Evolutionary conservation across 208 protist species (phyloP).

Genomic region (Crithidia expoeki): DNA sequence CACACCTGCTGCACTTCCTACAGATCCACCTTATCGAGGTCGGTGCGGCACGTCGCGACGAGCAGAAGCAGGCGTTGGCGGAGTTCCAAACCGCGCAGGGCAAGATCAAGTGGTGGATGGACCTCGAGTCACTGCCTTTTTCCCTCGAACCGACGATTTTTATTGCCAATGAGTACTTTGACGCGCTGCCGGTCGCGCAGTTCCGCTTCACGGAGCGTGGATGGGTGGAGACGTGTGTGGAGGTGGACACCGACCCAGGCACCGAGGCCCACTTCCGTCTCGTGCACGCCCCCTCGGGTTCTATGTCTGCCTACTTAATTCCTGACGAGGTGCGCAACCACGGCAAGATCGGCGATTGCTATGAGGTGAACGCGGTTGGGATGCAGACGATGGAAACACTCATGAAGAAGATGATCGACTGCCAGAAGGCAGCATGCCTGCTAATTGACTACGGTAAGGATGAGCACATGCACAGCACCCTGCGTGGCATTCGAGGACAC

Average conservation of each 20-base stretch:
- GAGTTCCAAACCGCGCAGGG: constrained; percentile 86
- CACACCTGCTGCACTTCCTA: constrained; percentile 90
- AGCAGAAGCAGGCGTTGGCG: constrained; percentile 81
- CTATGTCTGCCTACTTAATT: constrained; percentile 88
- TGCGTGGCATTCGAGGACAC: constrained; percentile 89
- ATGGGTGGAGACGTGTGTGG: constrained; percentile 92
- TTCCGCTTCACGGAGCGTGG: constrained; percentile 92
- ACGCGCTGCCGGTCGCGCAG: constrained; percentile 92
- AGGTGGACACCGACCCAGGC: constrained; percentile 86
- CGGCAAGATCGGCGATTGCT: constrained; percentile 74
- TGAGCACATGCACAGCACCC: constrained; percentile 90
- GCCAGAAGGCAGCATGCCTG: constrained; percentile 79
- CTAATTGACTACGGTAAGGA: constrained; percentile 95
- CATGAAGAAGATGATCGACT: constrained; percentile 88
- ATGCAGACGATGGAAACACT: constrained; percentile 90
- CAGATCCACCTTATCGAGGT: constrained; percentile 90
- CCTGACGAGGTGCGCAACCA: constrained; percentile 78
- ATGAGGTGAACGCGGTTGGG: constrained; percentile 86
- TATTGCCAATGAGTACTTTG: constrained; percentile 92
- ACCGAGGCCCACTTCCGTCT: constrained; percentile 87
- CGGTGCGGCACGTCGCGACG: constrained; percentile 76
- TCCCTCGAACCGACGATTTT: constrained; percentile 87
- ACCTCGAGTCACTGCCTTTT: constrained; percentile 83
- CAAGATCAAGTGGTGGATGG: constrained; percentile 91
- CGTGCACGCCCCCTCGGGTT: constrained; percentile 87